Conservation (phyloP, 768 basidiomycete species). For the Boletus rex-veris region DNA sequence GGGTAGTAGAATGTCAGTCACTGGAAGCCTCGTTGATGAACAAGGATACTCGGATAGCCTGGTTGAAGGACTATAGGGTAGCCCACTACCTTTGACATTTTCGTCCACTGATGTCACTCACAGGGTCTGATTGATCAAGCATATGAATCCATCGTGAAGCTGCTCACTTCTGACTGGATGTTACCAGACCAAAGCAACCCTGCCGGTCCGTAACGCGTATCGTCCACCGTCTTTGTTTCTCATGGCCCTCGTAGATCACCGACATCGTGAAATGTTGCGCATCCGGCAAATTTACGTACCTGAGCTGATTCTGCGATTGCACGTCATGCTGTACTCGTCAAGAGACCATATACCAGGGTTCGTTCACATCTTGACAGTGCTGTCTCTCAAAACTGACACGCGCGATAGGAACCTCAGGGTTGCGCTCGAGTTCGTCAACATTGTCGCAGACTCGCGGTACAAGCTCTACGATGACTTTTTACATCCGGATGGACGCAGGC, state of each 20-base stretch:
- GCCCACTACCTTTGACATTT: neutral
- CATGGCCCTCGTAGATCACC: constrained; percentile 45
- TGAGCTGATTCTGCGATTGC: constrained; percentile 83
- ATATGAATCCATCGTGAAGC: constrained; percentile 59
- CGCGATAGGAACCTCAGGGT: constrained; percentile 65
- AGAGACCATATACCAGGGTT: constrained; percentile 63
- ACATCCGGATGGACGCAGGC: constrained; percentile 48
- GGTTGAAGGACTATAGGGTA: constrained; percentile 67
- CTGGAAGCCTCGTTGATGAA: constrained; percentile 54
- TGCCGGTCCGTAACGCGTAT: constrained; percentile 27
- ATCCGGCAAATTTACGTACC: constrained; percentile 88
- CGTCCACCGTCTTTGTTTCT: neutral
- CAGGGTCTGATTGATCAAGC: constrained; percentile 63
- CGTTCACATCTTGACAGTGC: constrained; percentile 24
- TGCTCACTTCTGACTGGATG: constrained; percentile 79
- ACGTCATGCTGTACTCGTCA: constrained; percentile 66
- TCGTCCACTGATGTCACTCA: neutral
- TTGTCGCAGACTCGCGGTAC: constrained; percentile 85
- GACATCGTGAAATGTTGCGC: constrained; percentile 66
- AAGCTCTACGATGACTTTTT: constrained; percentile 85
- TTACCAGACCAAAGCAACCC: constrained; percentile 48
- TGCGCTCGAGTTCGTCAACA: constrained; percentile 72
- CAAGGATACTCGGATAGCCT: constrained; percentile 53
- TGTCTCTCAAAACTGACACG: constrained; percentile 1
- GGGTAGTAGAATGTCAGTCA: constrained; percentile 58